Conservation (phyloP, 192 early-diverging fungal species). For the Coemansia umbellata region DNA sequence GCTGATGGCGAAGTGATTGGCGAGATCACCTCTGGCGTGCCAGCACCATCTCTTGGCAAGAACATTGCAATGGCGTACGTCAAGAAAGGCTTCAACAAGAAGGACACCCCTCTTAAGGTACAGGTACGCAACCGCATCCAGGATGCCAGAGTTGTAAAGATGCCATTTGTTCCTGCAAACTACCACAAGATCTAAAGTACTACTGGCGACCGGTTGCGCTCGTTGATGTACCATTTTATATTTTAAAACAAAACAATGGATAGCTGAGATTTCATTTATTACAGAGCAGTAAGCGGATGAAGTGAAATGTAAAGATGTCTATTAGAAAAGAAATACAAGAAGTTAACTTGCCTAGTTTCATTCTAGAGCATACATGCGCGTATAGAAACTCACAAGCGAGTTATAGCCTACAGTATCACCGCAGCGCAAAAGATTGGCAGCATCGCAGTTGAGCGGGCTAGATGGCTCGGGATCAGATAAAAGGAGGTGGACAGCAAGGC, state of each 20-base stretch:
- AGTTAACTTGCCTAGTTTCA: too few relatives aligned
- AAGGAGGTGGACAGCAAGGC: slow-evolving; percentile 78
- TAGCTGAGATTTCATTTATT: too few relatives aligned
- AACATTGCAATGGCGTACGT: slow-evolving; percentile 99
- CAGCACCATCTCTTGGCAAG: slow-evolving; percentile 85
- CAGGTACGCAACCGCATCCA: slow-evolving; percentile 84
- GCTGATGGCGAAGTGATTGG: slow-evolving; percentile 66
- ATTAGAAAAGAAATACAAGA: too few relatives aligned
- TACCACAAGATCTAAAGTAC: slow-evolving; percentile 61
- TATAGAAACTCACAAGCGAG: slow-evolving; percentile 85
- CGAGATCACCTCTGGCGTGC: slow-evolving; percentile 88
- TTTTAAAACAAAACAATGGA: too few relatives aligned
- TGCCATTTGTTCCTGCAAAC: slow-evolving; percentile 88
- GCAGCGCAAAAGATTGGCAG: slow-evolving; percentile 86
- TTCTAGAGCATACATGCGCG: slow-evolving; percentile 65
- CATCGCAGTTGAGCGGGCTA: slow-evolving; percentile 93
- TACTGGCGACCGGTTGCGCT: background rate
- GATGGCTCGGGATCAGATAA: slow-evolving; percentile 84
- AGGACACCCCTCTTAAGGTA: slow-evolving; percentile 86
- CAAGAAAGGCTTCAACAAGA: slow-evolving; percentile 82
- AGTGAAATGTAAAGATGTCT: too few relatives aligned
- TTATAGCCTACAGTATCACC: slow-evolving; percentile 85
- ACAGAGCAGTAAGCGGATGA: too few relatives aligned
- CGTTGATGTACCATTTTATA: too few relatives aligned
- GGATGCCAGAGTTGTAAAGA: slow-evolving; percentile 80